These are phyloP conservation scores for Streptanthus diversifolius DNA, from an alignment of 345 rosid genomes.

Conservation along the genomic window DNA sequence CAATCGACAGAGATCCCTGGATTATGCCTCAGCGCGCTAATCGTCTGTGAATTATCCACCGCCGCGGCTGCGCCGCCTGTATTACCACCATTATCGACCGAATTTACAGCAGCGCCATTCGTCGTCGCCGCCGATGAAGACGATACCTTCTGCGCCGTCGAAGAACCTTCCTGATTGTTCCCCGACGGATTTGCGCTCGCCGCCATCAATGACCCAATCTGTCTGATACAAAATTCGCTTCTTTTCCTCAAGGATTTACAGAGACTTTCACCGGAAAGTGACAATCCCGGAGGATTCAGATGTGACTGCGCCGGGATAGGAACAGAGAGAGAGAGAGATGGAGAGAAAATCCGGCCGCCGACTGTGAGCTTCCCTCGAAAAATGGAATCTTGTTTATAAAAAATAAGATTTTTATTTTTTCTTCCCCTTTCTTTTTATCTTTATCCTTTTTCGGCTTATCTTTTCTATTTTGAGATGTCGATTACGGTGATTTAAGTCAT, in stretches of 20 bases:
- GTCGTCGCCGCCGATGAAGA: conserved; percentile 31
- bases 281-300: background rate
- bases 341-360: conserved; percentile 29
- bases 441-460: conserved; percentile 25
- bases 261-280: background rate
- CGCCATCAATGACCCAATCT: conserved; percentile 40
- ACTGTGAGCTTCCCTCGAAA: conserved; percentile 29
- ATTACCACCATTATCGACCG: conserved; percentile 40
- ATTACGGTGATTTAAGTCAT: background rate
- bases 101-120: conserved; percentile 48
- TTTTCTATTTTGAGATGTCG: conserved; percentile 15
- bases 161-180: conserved; percentile 47
- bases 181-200: conserved; percentile 65
- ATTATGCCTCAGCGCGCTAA: conserved; percentile 55
- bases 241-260: background rate
- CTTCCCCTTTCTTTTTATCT: background rate
- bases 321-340: conserved; percentile 7
- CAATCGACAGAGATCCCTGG: conserved; percentile 66
- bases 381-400: conserved; percentile 26
- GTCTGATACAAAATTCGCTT: background rate
- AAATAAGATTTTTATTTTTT: background rate
- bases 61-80: conserved; percentile 11
- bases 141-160: conserved; percentile 39
- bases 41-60: conserved; percentile 42
- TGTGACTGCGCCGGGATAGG: conserved; percentile 25